Conservation (phyloP, 2,329 filamentous ascomycete species). For the Phialophora tarda region DNA sequence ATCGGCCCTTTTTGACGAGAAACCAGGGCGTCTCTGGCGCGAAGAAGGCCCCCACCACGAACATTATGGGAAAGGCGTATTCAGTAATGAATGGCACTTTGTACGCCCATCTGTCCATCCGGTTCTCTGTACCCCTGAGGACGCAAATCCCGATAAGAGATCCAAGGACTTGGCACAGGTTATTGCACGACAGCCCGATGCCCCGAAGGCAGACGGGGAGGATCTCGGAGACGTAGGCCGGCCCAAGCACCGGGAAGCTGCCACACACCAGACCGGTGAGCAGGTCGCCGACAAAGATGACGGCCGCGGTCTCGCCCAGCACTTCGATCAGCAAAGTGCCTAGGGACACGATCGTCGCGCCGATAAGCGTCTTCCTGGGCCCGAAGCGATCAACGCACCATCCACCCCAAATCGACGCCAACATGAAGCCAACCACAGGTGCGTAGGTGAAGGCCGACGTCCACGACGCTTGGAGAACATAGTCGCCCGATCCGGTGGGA, state of each 20-base stretch:
- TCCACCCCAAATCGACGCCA: conserved; percentile 70
- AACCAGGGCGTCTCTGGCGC: conserved; percentile 21
- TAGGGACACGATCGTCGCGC: conserved; percentile 57
- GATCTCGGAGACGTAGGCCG: conserved; percentile 42
- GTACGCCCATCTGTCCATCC: conserved; percentile 46
- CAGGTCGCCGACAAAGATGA: conserved; percentile 42
- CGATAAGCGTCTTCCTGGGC: conserved; percentile 68
- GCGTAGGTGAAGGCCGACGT: conserved; percentile 63
- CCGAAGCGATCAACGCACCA: conserved; percentile 68
- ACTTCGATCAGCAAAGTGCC: no score
- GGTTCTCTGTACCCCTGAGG: conserved; percentile 42
- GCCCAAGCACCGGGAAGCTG: conserved; percentile 51
- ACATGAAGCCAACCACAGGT: conserved; percentile 65
- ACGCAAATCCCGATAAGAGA: conserved; percentile 42
- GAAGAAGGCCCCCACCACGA: conserved; percentile 45
- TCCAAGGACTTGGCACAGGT: conserved; percentile 48
- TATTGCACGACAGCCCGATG: conserved; percentile 46
- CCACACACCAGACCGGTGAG: conserved; percentile 48
- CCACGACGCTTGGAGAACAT: conserved; percentile 60
- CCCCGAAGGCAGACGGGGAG: conserved; percentile 36
- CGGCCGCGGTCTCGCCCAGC: conserved; percentile 3
- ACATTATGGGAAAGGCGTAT: conserved; percentile 57
- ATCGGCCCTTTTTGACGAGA: conserved; percentile 11
- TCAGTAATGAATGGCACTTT: conserved; percentile 48
- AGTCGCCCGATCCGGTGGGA: conserved; percentile 42